These are phyloP conservation scores for Singerocomus inundabilis DNA, from an alignment of 1,284 basidiomycete genomes.

Conservation along the genomic window DNA sequence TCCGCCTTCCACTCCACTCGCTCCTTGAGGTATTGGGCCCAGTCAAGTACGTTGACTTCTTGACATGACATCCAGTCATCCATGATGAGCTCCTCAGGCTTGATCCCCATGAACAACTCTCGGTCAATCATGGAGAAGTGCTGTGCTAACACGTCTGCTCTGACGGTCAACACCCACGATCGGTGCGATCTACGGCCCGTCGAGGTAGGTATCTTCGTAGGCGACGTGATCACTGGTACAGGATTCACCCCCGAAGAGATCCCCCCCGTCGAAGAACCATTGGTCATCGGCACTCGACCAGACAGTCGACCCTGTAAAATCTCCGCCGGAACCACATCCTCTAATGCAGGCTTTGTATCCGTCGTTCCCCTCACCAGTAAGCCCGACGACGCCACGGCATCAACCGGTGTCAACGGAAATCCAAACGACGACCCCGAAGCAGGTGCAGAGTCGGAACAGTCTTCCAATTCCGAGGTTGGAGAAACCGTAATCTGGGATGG, in stretches of 20 bases:
- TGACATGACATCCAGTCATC: slow-evolving; percentile 64
- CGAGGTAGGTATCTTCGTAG: slow-evolving; percentile 28
- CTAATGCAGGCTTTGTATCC: slow-evolving; percentile 51
- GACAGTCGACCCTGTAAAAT: slow-evolving; percentile 60
- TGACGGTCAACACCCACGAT: slow-evolving; percentile 64
- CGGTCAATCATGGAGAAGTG: slow-evolving; percentile 88
- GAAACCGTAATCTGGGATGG: slow-evolving; percentile 27
- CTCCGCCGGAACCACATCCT: slow-evolving; percentile 65
- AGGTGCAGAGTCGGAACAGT: slow-evolving; percentile 21
- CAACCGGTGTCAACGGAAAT: slow-evolving; percentile 17
- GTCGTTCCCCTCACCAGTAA: slow-evolving; percentile 36
- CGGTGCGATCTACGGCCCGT: slow-evolving; percentile 45
- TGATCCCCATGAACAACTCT: slow-evolving; percentile 79
- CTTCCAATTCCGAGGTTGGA: slow-evolving; percentile 22
- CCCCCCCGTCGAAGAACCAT: slow-evolving; percentile 25
- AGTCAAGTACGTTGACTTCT: slow-evolving; percentile 75
- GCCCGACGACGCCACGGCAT: slow-evolving; percentile 9
- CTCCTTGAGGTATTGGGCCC: slow-evolving; percentile 79
- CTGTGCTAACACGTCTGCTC: slow-evolving; percentile 65
- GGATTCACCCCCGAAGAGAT: slow-evolving; percentile 13
- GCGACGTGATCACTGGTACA: slow-evolving; percentile 31
- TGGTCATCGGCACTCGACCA: slow-evolving; percentile 38
- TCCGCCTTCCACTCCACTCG: slow-evolving; percentile 69
- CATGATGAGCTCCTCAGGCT: slow-evolving; percentile 80
- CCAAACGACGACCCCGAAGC: slow-evolving; percentile 21